Percentiles rank a stretch among this genome's conserved stretches.
Evolutionary conservation across 495 filamentous ascomycete genomes (phyloP).

Genomic region (Neurospora sp.): DNA sequence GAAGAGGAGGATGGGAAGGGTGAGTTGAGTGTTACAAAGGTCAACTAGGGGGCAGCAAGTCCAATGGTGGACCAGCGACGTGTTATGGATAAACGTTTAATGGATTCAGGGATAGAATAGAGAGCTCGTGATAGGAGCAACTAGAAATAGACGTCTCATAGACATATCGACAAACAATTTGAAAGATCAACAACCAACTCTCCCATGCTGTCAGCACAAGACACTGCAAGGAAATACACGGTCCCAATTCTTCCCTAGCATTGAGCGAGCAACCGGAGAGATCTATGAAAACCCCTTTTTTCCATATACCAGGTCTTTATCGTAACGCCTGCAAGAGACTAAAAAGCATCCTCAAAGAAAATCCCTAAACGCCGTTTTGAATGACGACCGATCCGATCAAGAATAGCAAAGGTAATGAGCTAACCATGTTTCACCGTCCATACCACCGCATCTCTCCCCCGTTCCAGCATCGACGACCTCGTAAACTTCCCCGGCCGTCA

Average conservation of each 20-base stretch:
- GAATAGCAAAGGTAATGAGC: neutral
- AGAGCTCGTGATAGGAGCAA: neutral
- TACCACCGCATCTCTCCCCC: neutral
- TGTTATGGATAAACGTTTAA: neutral
- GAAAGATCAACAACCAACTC: neutral
- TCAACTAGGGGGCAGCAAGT: conserved; percentile 9
- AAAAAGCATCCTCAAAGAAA: neutral
- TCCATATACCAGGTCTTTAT: neutral
- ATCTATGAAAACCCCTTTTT: neutral
- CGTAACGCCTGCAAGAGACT: neutral
- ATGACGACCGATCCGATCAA: neutral
- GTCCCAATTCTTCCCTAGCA: neutral
- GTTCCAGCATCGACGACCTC: too few species aligned
- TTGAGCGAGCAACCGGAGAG: neutral
- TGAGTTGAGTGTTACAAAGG: conserved; percentile 33
- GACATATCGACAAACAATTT: neutral
- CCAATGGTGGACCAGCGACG: neutral
- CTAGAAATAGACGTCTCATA: neutral
- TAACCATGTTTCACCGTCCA: neutral
- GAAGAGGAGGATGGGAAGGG: conserved; percentile 27
- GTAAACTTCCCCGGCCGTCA: too few species aligned
- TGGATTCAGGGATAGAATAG: neutral
- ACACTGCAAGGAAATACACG: neutral
- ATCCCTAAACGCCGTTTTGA: neutral
- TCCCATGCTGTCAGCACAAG: neutral